Evolutionary conservation across 345 rosid species (phyloP), one percentile per base, ranked within the genome.

Genomic region (Citrus australasica): DNA sequence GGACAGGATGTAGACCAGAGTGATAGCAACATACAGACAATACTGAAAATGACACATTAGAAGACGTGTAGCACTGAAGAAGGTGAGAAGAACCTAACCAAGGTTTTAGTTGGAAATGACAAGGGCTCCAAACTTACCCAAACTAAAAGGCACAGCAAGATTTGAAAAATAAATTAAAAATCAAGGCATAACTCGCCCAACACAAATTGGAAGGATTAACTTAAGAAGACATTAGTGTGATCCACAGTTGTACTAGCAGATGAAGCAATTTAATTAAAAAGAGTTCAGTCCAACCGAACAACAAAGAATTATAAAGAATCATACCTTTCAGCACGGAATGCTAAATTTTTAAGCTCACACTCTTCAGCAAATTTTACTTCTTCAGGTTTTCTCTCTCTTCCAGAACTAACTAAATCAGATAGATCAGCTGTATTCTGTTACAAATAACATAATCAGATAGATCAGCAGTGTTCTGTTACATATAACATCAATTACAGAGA

Each of bases 341-440:
- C 92, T 87, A 94, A 79, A 85, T 87, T 88, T 87, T 82, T 87
- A 64, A 83, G 87, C 69, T 69, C 84, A 81, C 93, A 93, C 78
- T 92, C 94, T 89, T 97, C 98, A 28, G 90, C 89, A 79, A 97
- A 92, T 78, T 92, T 84, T 70, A 87, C 90, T 83, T 94, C 99
- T 84, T 97, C 99, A n/a, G 90, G 88, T 83, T 87, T 97, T 81
- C 89, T 87, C 80, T 97, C 98, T 87, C 98, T 90, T 84, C 97
- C 97, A 60, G 99, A 97, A 84, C 97, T 94, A 80, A 97, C 90
- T 74, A 97, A 94, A 87, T 97, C 99, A 80, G 96, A 93, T 74
- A 97, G 94, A 88, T 94, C 99, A 81, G 92, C 83, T n/a, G 90
- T 89, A 87, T 94, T 97, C 98, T 97, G 96, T 82, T 67, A 86